Evolutionary conservation across 2,329 filamentous ascomycete genomes (phyloP).

Genomic region (Parastagonospora nodorum): DNA sequence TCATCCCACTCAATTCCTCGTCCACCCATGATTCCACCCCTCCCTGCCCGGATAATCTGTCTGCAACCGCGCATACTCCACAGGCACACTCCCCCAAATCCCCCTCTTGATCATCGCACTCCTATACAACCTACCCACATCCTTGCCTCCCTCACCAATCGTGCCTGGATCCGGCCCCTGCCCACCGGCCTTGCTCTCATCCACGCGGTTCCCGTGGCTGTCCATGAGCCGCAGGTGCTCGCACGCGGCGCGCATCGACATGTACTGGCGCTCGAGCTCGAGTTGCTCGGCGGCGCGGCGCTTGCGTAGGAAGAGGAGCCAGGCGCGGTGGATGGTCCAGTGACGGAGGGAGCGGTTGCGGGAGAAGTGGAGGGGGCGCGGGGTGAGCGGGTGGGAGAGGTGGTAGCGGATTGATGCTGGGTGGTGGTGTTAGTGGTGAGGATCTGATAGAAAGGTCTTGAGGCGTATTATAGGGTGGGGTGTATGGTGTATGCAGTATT

Average conservation of each 20-base stretch:
- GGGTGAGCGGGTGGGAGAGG: constrained; percentile 69
- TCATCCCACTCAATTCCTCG: constrained; percentile 53
- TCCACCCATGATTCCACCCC: constrained; percentile 96
- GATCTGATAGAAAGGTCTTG: not conserved
- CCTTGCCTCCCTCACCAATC: constrained; percentile 47
- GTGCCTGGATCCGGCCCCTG: constrained; percentile 52
- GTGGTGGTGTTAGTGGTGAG: constrained; percentile 1
- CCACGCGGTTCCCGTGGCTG: constrained; percentile 47
- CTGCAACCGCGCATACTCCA: constrained; percentile 87
- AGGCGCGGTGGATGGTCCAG: constrained; percentile 98
- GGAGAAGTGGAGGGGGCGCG: constrained; percentile 82
- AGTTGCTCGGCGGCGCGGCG: constrained; percentile 66
- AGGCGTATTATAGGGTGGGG: not conserved
- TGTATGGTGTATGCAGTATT: too few species aligned
- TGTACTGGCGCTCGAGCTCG: constrained; percentile 79
- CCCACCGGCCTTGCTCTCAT: constrained; percentile 58
- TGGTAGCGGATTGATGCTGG: constrained; percentile 72
- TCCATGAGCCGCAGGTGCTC: constrained; percentile 73
- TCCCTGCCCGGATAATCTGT: constrained; percentile 78
- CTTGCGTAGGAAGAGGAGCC: constrained; percentile 78
- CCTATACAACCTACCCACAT: constrained; percentile 77
- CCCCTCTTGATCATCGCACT: constrained; percentile 91
- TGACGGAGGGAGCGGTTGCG: constrained; percentile 87
- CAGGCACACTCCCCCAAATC: constrained; percentile 81
- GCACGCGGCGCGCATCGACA: constrained; percentile 81